Base-by-base conservation (phyloP, 2,329 filamentous ascomycete genomes). In the Verticillium zaregamsianum region DNA sequence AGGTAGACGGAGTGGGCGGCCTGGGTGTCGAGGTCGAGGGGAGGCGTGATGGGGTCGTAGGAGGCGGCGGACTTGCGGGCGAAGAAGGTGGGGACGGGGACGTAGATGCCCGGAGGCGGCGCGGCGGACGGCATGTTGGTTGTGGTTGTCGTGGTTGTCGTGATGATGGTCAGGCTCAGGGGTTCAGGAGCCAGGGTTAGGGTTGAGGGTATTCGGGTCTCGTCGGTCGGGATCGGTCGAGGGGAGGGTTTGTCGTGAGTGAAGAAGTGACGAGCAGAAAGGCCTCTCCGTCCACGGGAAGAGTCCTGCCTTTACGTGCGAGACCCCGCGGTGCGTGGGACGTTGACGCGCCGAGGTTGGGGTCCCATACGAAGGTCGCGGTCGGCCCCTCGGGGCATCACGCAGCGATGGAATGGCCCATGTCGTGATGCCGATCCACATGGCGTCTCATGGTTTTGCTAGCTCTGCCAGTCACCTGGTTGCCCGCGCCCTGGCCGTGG, bases 21-120 rank as follows among this genome's bases (percentile, higher is more conserved):
- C 68, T 90, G 87, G 1, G 85, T 80, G 56, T 81, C 76, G 62
- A 86, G 73, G 67, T 90, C 86, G 58, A 89, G 75, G 7, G 81
- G 76, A 31, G 84, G 75, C 56, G 82, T 78, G 55, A 80, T 71
- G 7, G 77, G 67, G 56, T 79, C 73, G 63, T 79, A 80, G 57
- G 76, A 70, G 33, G 79, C 70, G 5, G 77, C 69, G 57, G 69
- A 77, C 67, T 73, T 80, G 33, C 68, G 61, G 45, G 66, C 80
- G 77, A 88, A 89, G 78, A 90, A 89, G 58, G 87, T 89, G 6
- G 86, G 86, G 54, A 87, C 80, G 54, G 84, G 84, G 62, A 86
- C 84, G 68, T 83, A 86, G 67, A 86, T 80, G 65, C 84, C 84
- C 55, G 80, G 78, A 32, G 83, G 82, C 49, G 83, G 83, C 45